Conservation (phyloP, 1,284 basidiomycete genomes). For the Pseudozyma flocculosa region DNA sequence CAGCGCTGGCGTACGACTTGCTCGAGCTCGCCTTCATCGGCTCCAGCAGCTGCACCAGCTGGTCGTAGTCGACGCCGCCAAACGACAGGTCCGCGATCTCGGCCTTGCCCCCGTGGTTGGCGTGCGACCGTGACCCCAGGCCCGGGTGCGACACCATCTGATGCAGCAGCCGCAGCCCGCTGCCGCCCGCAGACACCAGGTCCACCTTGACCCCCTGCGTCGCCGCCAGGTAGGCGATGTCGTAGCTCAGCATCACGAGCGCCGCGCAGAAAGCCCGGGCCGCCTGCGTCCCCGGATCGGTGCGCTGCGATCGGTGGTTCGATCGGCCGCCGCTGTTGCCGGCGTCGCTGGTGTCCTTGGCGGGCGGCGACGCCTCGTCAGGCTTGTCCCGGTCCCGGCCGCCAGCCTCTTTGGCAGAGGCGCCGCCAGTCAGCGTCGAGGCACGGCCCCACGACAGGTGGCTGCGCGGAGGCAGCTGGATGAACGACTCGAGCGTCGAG, state of each 20-base stretch:
- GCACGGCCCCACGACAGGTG: constrained; percentile 28
- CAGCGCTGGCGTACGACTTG: constrained; percentile 1
- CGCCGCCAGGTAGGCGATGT: constrained; percentile 39
- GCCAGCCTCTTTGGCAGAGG: neutral
- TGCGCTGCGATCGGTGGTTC: neutral
- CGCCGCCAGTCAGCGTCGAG: constrained; percentile 1
- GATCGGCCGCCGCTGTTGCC: too few species aligned
- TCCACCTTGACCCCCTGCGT: constrained; percentile 39
- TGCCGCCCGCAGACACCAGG: constrained; percentile 40
- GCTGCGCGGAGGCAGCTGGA: constrained; percentile 23
- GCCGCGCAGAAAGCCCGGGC: constrained; percentile 37
- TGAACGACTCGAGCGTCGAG: constrained; percentile 40
- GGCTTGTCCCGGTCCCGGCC: neutral
- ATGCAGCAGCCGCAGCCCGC: constrained; percentile 28
- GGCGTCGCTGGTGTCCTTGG: neutral
- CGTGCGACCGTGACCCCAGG: constrained; percentile 24
- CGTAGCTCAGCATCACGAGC: constrained; percentile 43
- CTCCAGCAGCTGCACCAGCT: constrained; percentile 29
- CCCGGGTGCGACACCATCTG: constrained; percentile 14
- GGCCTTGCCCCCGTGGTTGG: constrained; percentile 10
- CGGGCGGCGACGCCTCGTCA: neutral
- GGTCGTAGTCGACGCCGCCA: constrained; percentile 24
- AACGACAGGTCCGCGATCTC: constrained; percentile 26
- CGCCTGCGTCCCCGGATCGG: constrained; percentile 11
- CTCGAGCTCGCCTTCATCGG: constrained; percentile 21